Base-by-base conservation (phyloP, 495 filamentous ascomycete genomes). In the Penicillium lividum region DNA sequence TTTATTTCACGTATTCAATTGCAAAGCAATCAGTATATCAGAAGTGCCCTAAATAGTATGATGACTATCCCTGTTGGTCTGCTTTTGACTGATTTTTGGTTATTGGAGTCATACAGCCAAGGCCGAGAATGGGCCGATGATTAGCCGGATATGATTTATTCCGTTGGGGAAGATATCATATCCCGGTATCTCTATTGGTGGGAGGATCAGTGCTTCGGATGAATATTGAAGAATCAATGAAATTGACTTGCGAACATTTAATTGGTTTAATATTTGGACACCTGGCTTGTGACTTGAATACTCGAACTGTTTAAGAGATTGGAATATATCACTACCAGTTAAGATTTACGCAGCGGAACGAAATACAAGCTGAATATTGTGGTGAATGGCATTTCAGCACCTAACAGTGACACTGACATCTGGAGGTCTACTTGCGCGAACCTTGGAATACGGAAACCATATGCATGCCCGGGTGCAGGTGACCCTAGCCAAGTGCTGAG, bases 151-250 rank as follows among this genome's bases (percentile, higher is more conserved):
- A 1, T 40, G 38, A 40, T 16, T 40, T 40, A 40, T 40, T 16
- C 67, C 64, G 59, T 16, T 0, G 13, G 29, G 64, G 67, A 62
- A 65, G 30, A 66, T 34, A 11, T 56, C 16, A 66, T 70, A 63
- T 53, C 68, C 68, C 38, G 6, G 4, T 11, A 13, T 11, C 38
- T 6, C 1, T 16, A 4, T 13, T 40, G 8, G 5, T 7, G 27
- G 25, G 15, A 16, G 6, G 30, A 11, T 3, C 52, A 31, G 64
- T 64, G 59, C 56, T 58, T 18, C 3, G 31, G 46, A n/a, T n/a
- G 4, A 7, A 4, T 5, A 40, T 6, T 13, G 6, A 36, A 11
- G 8, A 36, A 36, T 36, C 33, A 11, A 0, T 9, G 8, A 36
- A 13, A 36, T 3, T 36, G 3, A 36, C 33, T 36, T 7, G 31